phyloP scores from a whole-genome alignment of 192 early-diverging fungal species.

The Backusella tarrabulga region DNA sequence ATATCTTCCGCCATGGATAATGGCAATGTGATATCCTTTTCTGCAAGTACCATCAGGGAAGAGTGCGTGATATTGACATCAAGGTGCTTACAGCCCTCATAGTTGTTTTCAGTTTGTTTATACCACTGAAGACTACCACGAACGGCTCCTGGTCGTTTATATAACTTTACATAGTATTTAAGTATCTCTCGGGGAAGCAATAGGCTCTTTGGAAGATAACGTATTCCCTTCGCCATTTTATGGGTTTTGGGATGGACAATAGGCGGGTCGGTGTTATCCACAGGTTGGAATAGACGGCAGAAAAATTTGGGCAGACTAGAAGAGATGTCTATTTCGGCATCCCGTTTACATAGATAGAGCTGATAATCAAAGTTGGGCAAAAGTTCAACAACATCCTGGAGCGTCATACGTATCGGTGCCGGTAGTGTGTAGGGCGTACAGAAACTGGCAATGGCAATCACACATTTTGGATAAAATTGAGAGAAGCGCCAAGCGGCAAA shows the following conservation, averaged over 20 bases:
- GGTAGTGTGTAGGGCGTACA: conserved; percentile 52
- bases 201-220: not conserved
- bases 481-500: conserved; percentile 50
- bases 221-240: conserved; percentile 9
- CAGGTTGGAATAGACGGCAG: conserved; percentile 21
- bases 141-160: conserved; percentile 30
- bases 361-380: conserved; percentile 55
- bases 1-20: conserved; percentile 24
- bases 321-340: conserved; percentile 35
- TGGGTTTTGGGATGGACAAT: conserved; percentile 13
- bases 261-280: conserved; percentile 1
- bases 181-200: not conserved
- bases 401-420: conserved; percentile 21
- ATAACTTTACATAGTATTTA: conserved; percentile 49
- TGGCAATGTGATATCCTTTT: conserved; percentile 16
- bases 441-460: conserved; percentile 44
- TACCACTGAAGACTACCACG: conserved; percentile 58
- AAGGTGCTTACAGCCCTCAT: conserved; percentile 21
- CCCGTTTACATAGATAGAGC: conserved; percentile 26
- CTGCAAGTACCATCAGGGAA: conserved; percentile 25
- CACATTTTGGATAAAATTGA: conserved; percentile 56
- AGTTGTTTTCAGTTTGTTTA: conserved; percentile 29
- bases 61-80: not conserved
- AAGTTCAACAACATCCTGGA: conserved; percentile 42
- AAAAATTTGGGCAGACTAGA: not conserved